phyloP scores from a whole-genome alignment of 1,284 basidiomycete genomes.

The Marasmius oreades region DNA sequence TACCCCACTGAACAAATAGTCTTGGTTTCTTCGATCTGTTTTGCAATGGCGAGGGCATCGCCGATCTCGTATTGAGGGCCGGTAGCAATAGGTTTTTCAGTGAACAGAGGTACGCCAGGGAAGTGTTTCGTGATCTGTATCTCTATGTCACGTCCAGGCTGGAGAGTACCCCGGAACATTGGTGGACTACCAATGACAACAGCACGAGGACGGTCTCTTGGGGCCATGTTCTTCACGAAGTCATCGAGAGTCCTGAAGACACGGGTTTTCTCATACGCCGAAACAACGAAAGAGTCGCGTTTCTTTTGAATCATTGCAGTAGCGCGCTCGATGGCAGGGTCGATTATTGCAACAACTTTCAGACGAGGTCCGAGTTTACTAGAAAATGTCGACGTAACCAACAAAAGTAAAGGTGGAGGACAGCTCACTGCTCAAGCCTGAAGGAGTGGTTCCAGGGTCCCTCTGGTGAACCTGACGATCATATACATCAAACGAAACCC shows the following conservation, averaged over 20 bases:
- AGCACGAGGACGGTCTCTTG: constrained; percentile 61
- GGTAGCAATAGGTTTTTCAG: constrained; percentile 94
- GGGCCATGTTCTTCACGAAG: constrained; percentile 70
- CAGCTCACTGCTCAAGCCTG: constrained; percentile 82
- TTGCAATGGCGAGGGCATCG: constrained; percentile 65
- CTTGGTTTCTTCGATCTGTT: constrained; percentile 62
- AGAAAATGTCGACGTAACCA: constrained; percentile 18
- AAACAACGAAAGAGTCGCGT: constrained; percentile 90
- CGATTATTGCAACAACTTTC: constrained; percentile 93
- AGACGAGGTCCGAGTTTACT: constrained; percentile 96
- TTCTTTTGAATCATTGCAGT: constrained; percentile 83
- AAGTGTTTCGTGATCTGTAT: constrained; percentile 87
- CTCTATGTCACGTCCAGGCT: constrained; percentile 85
- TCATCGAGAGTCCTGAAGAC: constrained; percentile 89
- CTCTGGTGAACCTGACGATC: constrained; percentile 68
- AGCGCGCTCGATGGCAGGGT: constrained; percentile 85
- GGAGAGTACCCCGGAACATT: constrained; percentile 83
- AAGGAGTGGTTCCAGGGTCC: constrained; percentile 95
- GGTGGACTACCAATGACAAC: constrained; percentile 93
- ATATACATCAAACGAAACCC: neutral
- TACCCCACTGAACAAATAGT: constrained; percentile 91
- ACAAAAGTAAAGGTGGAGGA: neutral
- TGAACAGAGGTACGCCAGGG: constrained; percentile 88
- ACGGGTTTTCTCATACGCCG: constrained; percentile 89
- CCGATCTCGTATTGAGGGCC: constrained; percentile 71